Evolutionary conservation across 2,329 filamentous ascomycete species (phyloP).

Genomic region (Venturia carpophila): DNA sequence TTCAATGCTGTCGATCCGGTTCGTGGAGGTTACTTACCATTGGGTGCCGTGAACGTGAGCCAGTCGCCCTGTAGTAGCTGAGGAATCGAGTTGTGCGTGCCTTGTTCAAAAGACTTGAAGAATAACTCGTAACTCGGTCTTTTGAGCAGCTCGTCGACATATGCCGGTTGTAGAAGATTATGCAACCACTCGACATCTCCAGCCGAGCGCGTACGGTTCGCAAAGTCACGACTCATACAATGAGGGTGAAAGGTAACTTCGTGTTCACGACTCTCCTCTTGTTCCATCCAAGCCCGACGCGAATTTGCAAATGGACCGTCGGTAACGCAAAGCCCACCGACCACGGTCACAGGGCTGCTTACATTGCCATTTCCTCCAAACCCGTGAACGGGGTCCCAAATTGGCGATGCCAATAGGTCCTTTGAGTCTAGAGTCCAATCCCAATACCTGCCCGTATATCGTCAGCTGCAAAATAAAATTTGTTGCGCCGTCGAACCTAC

Average conservation of each 20-base stretch:
- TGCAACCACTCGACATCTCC: neutral
- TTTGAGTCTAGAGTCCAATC: conserved; percentile 31
- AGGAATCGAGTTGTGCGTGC: conserved; percentile 27
- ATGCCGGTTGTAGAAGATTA: neutral
- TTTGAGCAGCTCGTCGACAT: neutral
- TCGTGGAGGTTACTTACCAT: conserved; percentile 20
- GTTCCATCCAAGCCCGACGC: conserved; percentile 21
- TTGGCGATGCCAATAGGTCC: conserved; percentile 23
- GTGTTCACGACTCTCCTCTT: conserved; percentile 15
- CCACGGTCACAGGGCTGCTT: conserved; percentile 18
- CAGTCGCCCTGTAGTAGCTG: conserved; percentile 26
- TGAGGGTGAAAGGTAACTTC: neutral
- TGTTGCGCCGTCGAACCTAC: neutral
- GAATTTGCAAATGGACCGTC: conserved; percentile 26
- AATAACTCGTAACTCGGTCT: neutral
- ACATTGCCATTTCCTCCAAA: conserved; percentile 29
- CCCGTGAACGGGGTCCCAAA: conserved; percentile 24
- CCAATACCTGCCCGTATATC: conserved; percentile 26
- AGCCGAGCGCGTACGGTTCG: neutral
- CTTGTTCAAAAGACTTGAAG: conserved; percentile 23
- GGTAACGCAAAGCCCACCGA: conserved; percentile 22
- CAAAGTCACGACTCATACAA: neutral
- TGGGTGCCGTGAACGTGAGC: conserved; percentile 24
- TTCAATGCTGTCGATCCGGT: neutral
- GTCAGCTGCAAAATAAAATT: neutral